A percentile compares a stretch with the other conserved stretches of the same genome.
These are phyloP conservation scores for Populus tomentosa DNA, from an alignment of 441 rosid species.

Conservation along the genomic window DNA sequence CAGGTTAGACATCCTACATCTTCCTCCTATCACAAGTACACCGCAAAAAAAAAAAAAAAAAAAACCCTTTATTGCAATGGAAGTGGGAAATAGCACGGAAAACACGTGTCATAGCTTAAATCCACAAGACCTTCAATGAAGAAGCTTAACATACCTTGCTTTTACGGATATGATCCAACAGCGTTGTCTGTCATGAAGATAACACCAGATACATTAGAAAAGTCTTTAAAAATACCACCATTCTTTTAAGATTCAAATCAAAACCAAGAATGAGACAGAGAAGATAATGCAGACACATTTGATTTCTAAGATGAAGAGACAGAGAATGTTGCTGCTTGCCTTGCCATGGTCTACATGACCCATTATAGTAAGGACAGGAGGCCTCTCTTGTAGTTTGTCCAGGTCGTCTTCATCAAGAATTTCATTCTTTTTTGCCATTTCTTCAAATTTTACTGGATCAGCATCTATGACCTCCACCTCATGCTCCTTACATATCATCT, in stretches of 20 bases:
- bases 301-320: neutral
- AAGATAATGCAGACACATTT: neutral
- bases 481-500: slow-evolving; percentile 84
- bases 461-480: slow-evolving; percentile 87
- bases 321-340: slow-evolving; percentile 34
- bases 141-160: slow-evolving; percentile 62
- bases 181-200: slow-evolving; percentile 70
- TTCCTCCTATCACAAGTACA: neutral
- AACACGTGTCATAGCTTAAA: slow-evolving; percentile 2
- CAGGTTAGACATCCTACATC: neutral
- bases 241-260: slow-evolving; percentile 3
- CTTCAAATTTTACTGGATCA: slow-evolving; percentile 70
- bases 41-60: too few species aligned
- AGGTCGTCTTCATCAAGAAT: slow-evolving; percentile 79
- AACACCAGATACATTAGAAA: slow-evolving; percentile 29
- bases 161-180: slow-evolving; percentile 87
- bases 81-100: neutral
- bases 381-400: slow-evolving; percentile 84
- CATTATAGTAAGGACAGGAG: slow-evolving; percentile 99
- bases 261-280: neutral
- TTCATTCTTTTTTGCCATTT: slow-evolving; percentile 89
- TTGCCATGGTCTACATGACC: slow-evolving; percentile 99
- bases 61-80: neutral
- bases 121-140: neutral
- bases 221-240: slow-evolving; percentile 2